Conservation (phyloP, 75 land plant genomes). For the Adiantum capillusveneris region DNA sequence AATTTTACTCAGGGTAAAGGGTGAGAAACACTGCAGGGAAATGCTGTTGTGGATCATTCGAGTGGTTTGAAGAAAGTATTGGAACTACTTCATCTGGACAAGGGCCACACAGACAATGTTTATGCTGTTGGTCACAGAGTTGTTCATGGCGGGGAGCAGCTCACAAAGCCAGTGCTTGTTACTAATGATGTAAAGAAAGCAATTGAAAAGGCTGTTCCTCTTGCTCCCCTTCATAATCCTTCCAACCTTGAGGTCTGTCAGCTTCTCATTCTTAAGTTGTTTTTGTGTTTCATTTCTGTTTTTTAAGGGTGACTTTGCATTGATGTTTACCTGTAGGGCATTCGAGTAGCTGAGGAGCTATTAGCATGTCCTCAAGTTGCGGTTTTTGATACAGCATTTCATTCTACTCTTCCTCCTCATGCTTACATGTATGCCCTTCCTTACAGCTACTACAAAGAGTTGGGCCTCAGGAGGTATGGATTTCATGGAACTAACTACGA, state of each 20-base stretch:
- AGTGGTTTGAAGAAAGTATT: constrained; percentile 36
- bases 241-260: constrained; percentile 32
- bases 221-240: constrained; percentile 46
- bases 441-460: constrained; percentile 24
- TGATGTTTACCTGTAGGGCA: constrained; percentile 17
- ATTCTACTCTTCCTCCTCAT: constrained; percentile 29
- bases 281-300: too few relatives aligned
- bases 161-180: constrained; percentile 23
- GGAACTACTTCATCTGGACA: constrained; percentile 28
- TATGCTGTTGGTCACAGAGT: constrained; percentile 41
- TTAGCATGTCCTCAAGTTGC: constrained; percentile 43
- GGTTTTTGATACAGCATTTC: constrained; percentile 43
- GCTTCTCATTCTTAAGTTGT: too few relatives aligned
- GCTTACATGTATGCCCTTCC: constrained; percentile 38
- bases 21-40: constrained; percentile 16
- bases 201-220: constrained; percentile 26
- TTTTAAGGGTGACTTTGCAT: too few relatives aligned
- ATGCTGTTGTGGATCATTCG: constrained; percentile 19
- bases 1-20: constrained; percentile 6
- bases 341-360: constrained; percentile 37
- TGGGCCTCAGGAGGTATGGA: constrained; percentile 33
- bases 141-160: constrained; percentile 37
- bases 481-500: constrained; percentile 45
- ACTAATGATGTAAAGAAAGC: constrained; percentile 35
- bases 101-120: constrained; percentile 10